A percentile compares a stretch with the other conserved stretches of the same genome.
phyloP scores from a whole-genome alignment of 176 grass and related monocot species.

The Oryza glumipatula region DNA sequence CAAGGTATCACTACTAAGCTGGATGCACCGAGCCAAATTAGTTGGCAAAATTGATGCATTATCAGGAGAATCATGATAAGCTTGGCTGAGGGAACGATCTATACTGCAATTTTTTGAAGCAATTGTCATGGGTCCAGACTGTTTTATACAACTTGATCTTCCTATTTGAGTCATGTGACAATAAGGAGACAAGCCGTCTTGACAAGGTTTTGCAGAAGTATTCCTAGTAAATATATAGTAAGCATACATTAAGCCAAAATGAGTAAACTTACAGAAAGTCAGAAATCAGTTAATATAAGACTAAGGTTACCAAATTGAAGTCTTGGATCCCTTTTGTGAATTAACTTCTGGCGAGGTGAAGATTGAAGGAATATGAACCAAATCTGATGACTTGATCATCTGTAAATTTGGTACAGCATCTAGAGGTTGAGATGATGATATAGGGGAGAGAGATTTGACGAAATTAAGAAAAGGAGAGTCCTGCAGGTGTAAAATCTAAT shows the following conservation, averaged over 20 bases:
- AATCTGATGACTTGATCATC: conserved; percentile 53
- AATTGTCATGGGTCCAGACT: conserved; percentile 45
- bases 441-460: conserved; percentile 70
- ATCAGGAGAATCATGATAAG: conserved; percentile 36
- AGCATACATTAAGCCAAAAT: conserved; percentile 26
- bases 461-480: conserved; percentile 76
- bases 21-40: conserved; percentile 35
- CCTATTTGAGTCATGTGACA: conserved; percentile 41
- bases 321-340: conserved; percentile 53
- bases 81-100: conserved; percentile 32
- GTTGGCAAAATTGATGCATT: conserved; percentile 47
- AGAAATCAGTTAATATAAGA: background rate
- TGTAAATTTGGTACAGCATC: conserved; percentile 46
- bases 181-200: conserved; percentile 43
- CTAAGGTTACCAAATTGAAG: conserved; percentile 47
- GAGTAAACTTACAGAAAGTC: background rate
- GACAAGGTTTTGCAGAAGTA: conserved; percentile 41
- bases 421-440: conserved; percentile 50
- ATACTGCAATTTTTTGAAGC: conserved; percentile 45
- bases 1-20: conserved; percentile 32
- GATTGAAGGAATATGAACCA: conserved; percentile 62
- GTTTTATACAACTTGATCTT: conserved; percentile 35
- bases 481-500: conserved; percentile 45
- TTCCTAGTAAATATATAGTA: conserved; percentile 43
- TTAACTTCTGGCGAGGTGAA: conserved; percentile 67